phyloP scores from a whole-genome alignment of 305 asterid genomes.

The Plantago rigida region DNA sequence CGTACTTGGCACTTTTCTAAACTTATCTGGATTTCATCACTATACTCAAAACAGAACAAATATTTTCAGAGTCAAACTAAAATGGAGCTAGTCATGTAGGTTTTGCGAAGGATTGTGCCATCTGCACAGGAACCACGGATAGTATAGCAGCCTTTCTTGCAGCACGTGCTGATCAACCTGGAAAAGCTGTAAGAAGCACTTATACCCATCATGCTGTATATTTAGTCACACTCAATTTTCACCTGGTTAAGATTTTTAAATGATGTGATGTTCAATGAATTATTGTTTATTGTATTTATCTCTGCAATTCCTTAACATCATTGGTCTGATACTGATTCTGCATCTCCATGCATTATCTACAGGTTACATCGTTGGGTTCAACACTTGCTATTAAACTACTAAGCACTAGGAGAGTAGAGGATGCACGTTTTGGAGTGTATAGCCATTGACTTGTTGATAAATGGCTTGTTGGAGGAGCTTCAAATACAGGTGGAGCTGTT shows the following conservation, averaged over 20 bases:
- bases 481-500: conserved; percentile 93
- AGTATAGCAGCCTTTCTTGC: conserved; percentile 93
- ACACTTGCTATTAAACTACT: conserved; percentile 85
- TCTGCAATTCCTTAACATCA: neutral
- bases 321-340: neutral
- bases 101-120: conserved; percentile 56
- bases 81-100: conserved; percentile 33
- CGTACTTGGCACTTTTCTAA: too few species aligned
- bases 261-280: conserved; percentile 3
- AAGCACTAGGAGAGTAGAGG: conserved; percentile 78
- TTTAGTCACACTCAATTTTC: neutral
- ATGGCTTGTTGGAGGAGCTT: conserved; percentile 99
- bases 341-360: neutral
- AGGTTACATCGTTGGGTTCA: conserved; percentile 94
- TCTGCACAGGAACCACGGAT: conserved; percentile 91
- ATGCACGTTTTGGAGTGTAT: conserved; percentile 85
- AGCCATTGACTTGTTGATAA: conserved; percentile 84
- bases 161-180: conserved; percentile 72
- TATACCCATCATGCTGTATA: neutral
- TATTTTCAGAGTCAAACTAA: neutral
- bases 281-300: neutral
- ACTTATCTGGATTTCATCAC: too few species aligned
- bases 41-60: too few species aligned
- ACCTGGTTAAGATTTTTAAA: conserved; percentile 1
- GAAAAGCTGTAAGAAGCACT: conserved; percentile 61